Evolutionary conservation across 257 asterid species (phyloP).

Genomic region (Rehmannia glutinosa): DNA sequence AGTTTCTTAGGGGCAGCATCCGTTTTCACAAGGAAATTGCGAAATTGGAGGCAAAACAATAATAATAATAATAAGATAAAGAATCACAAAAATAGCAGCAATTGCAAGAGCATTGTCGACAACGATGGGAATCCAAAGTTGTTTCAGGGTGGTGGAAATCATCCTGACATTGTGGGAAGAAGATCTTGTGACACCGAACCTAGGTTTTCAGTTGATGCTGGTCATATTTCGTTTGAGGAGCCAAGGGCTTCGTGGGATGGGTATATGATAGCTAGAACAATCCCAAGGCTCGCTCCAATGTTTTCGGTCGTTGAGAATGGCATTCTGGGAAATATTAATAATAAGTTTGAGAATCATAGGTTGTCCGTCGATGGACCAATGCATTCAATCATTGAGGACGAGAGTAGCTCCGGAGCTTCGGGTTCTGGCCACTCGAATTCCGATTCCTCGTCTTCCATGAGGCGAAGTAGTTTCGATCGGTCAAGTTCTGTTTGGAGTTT

Average conservation of each 20-base stretch:
- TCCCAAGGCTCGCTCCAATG: constrained; percentile 85
- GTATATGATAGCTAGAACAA: constrained; percentile 81
- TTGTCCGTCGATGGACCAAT: constrained; percentile 77
- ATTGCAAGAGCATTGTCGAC: constrained; percentile 18
- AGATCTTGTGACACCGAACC: constrained; percentile 74
- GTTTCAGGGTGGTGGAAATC: constrained; percentile 28
- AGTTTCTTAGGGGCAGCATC: constrained; percentile 73
- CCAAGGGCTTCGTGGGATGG: constrained; percentile 99
- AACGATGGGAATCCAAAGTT: constrained; percentile 12
- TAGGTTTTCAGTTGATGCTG: constrained; percentile 59
- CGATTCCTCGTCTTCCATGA: constrained; percentile 79
- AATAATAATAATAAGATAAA: constrained; percentile 34
- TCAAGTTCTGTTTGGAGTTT: constrained; percentile 84
- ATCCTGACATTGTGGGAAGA: constrained; percentile 48
- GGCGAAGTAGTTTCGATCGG: constrained; percentile 81
- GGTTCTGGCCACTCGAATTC: constrained; percentile 74
- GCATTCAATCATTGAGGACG: constrained; percentile 83
- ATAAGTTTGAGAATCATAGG: constrained; percentile 52
- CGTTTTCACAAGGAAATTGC: constrained; percentile 72
- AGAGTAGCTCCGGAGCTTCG: constrained; percentile 75
- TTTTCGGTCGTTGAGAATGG: constrained; percentile 70
- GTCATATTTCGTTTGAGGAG: constrained; percentile 69
- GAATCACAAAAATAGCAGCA: constrained; percentile 22
- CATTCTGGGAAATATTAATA: constrained; percentile 35
- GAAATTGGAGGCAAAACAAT: constrained; percentile 73